Percentiles rank a stretch among this genome's conserved stretches.
Conservation (phyloP, 2,329 filamentous ascomycete species). For the Fusarium succisae region DNA sequence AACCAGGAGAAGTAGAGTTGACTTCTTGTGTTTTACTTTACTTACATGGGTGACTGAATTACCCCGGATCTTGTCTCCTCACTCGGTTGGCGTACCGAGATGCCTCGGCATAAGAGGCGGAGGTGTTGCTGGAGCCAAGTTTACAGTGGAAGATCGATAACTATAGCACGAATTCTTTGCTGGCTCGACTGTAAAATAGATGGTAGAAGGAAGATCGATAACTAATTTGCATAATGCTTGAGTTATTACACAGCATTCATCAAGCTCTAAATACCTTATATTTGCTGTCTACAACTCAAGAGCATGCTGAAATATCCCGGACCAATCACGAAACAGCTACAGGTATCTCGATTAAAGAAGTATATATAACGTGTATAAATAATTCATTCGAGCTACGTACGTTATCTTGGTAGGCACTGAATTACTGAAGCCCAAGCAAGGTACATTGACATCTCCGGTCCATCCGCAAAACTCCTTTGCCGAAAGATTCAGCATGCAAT, state of each 20-base stretch:
- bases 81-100: neutral
- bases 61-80: constrained; percentile 27
- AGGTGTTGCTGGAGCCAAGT: constrained; percentile 2
- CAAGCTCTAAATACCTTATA: neutral
- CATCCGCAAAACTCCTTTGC: constrained; percentile 30
- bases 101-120: constrained; percentile 11
- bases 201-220: neutral
- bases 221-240: neutral
- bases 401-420: neutral
- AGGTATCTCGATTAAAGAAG: neutral
- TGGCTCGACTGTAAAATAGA: neutral
- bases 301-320: neutral
- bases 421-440: neutral
- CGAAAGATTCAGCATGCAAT: constrained; percentile 33
- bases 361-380: neutral
- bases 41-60: constrained; percentile 3
- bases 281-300: neutral
- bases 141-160: neutral
- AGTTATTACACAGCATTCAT: neutral
- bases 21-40: constrained; percentile 11
- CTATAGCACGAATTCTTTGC: neutral
- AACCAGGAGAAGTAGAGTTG: neutral
- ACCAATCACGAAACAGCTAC: neutral
- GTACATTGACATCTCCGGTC: neutral
- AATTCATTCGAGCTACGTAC: neutral